Percentiles rank a stretch among this genome's conserved stretches.
Conservation (phyloP, 176 grass and related monocot genomes). For the Leersia perrieri region DNA sequence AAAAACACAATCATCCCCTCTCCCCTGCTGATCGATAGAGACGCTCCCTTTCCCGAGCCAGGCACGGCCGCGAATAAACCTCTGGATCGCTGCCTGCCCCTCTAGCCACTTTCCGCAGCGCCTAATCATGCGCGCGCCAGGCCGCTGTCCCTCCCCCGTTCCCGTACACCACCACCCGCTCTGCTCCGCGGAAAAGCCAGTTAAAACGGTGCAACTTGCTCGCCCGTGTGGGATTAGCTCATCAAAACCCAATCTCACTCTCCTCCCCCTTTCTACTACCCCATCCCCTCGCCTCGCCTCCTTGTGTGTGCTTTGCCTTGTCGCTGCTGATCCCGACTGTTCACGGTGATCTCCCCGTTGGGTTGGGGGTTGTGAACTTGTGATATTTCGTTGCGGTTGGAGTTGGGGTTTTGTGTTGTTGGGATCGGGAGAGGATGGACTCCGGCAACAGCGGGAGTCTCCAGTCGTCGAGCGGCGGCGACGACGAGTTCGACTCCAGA, state of each 20-base stretch:
- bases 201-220: background rate
- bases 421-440: constrained; percentile 10
- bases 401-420: background rate
- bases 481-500: constrained; percentile 40
- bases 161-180: background rate
- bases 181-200: background rate
- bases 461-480: constrained; percentile 50
- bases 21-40: constrained; percentile 1
- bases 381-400: background rate
- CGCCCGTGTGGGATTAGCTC: background rate
- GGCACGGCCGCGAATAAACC: constrained; percentile 16
- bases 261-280: background rate
- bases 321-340: too few relatives aligned
- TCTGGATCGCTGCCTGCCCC: constrained; percentile 34
- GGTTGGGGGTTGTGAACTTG: background rate
- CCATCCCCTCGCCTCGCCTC: background rate
- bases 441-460: constrained; percentile 49
- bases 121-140: constrained; percentile 30
- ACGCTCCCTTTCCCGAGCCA: background rate
- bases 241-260: background rate
- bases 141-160: background rate
- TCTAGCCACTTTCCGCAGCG: constrained; percentile 34
- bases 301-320: background rate
- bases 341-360: background rate
- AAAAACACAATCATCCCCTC: background rate